Percentiles rank a stretch among this genome's conserved stretches.
Evolutionary conservation across 306 rosid species (phyloP).

Genomic region (Quercus parvula): DNA sequence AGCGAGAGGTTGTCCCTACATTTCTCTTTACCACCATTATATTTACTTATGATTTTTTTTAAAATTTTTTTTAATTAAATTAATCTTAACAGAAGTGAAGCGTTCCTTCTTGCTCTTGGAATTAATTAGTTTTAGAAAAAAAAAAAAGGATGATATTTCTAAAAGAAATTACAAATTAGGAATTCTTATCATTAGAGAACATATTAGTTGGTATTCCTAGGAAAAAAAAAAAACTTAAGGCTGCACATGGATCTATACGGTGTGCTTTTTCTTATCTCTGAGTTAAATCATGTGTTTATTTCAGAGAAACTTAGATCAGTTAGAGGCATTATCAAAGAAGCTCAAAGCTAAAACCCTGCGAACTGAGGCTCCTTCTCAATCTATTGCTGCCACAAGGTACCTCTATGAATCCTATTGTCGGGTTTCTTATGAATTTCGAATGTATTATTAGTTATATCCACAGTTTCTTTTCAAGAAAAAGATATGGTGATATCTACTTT

Average conservation of each 20-base stretch:
- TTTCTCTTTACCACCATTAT: too few relatives aligned
- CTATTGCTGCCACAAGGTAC: conserved; percentile 94
- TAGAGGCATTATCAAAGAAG: conserved; percentile 94
- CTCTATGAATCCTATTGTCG: neutral
- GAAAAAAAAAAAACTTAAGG: neutral
- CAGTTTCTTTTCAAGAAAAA: too few relatives aligned
- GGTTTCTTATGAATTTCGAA: neutral
- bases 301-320: conserved; percentile 93
- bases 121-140: neutral
- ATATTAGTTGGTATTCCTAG: neutral
- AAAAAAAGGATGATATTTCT: neutral
- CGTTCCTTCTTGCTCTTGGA: neutral
- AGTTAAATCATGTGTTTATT: conserved; percentile 15
- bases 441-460: neutral
- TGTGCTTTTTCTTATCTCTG: conserved; percentile 12
- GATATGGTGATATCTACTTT: neutral
- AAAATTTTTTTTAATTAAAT: neutral
- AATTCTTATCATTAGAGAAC: neutral
- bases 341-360: conserved; percentile 88
- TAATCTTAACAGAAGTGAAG: conserved; percentile 1
- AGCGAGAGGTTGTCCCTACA: too few relatives aligned
- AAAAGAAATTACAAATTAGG: neutral
- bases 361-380: conserved; percentile 86
- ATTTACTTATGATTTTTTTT: too few relatives aligned
- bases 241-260: neutral